phyloP scores from a whole-genome alignment of 2,329 filamentous ascomycete genomes.

The Pestalotiopsis sp. region DNA sequence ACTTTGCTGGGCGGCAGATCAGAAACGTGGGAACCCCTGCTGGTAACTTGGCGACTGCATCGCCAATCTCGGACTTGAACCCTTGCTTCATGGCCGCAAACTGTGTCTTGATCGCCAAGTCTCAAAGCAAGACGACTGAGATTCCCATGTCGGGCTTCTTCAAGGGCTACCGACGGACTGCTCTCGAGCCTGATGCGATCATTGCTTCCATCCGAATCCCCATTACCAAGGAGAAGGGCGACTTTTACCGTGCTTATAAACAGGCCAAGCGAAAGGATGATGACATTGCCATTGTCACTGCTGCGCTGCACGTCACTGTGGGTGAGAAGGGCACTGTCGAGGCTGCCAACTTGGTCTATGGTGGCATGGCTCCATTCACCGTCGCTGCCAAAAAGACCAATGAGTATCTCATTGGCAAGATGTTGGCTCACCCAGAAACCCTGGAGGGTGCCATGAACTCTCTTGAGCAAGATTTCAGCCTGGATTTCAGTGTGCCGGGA shows the following conservation, averaged over 20 bases:
- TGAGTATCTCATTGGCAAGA: slow-evolving; percentile 75
- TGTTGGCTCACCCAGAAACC: slow-evolving; percentile 78
- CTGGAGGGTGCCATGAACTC: slow-evolving; percentile 89
- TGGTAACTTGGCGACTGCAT: slow-evolving; percentile 91
- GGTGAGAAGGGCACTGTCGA: slow-evolving; percentile 70
- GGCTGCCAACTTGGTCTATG: slow-evolving; percentile 82
- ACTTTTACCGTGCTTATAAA: slow-evolving; percentile 90
- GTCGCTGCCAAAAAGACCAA: slow-evolving; percentile 82
- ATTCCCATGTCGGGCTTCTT: slow-evolving; percentile 95
- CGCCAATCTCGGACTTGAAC: slow-evolving; percentile 94
- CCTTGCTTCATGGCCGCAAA: slow-evolving; percentile 90
- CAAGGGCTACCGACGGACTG: slow-evolving; percentile 85
- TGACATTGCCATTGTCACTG: slow-evolving; percentile 96
- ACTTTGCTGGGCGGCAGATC: slow-evolving; percentile 94
- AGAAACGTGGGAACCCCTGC: slow-evolving; percentile 97
- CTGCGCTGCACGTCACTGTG: slow-evolving; percentile 76
- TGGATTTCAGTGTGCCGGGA: slow-evolving; percentile 88
- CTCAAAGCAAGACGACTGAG: slow-evolving; percentile 70
- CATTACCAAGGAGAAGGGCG: slow-evolving; percentile 70
- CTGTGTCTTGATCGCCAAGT: slow-evolving; percentile 79
- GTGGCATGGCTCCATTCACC: slow-evolving; percentile 92
- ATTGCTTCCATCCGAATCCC: slow-evolving; percentile 90
- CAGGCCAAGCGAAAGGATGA: slow-evolving; percentile 97
- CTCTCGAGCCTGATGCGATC: slow-evolving; percentile 78
- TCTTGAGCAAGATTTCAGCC: slow-evolving; percentile 85